Evolutionary conservation across 1,139 yeast genomes (phyloP).

Genomic region (Diutina neorugosa): DNA sequence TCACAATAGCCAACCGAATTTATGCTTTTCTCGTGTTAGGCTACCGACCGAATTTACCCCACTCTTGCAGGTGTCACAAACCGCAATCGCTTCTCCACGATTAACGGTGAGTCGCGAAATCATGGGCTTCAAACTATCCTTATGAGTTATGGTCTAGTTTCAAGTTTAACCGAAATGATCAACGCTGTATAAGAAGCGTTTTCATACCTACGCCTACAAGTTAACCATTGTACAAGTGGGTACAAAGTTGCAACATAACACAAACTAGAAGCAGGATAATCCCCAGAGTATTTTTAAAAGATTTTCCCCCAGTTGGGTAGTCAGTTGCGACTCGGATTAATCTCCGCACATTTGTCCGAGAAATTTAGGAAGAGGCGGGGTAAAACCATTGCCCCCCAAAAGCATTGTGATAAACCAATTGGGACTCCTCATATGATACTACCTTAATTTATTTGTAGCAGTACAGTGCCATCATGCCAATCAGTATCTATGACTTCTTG

Average conservation of each 20-base stretch:
- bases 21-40: not conserved
- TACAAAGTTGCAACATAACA: not conserved
- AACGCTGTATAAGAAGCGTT: not conserved
- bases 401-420: not conserved
- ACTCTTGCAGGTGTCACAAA: not conserved
- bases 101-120: too few species aligned
- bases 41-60: not conserved
- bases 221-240: not conserved
- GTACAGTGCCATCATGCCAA: too few species aligned
- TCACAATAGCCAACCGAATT: not conserved
- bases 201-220: not conserved
- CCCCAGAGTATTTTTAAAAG: not conserved
- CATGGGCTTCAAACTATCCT: too few species aligned
- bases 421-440: too few species aligned
- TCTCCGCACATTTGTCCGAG: not conserved
- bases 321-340: not conserved
- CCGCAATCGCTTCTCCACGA: not conserved
- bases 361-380: not conserved
- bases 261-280: not conserved
- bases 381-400: not conserved
- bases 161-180: not conserved
- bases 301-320: not conserved
- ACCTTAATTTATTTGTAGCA: too few species aligned
- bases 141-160: too few species aligned
- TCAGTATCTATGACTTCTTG: too few species aligned